phyloP scores from a whole-genome alignment of 306 rosid species.

The Inga leiocalycina region DNA sequence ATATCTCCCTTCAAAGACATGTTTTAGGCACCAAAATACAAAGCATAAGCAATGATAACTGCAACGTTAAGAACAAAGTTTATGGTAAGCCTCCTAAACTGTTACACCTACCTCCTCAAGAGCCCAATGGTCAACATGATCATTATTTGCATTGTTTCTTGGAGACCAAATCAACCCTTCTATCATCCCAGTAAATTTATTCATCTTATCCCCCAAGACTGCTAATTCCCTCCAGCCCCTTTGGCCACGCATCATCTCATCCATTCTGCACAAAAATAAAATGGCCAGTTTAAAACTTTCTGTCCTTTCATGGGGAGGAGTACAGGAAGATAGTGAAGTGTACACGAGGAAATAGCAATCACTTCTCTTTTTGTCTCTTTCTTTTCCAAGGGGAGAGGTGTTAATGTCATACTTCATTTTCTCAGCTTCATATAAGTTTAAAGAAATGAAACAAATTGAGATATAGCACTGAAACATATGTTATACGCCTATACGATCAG shows the following conservation, averaged over 20 bases:
- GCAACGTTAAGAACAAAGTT: neutral
- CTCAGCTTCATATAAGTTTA: neutral
- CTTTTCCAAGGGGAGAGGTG: neutral
- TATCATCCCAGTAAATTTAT: constrained; percentile 83
- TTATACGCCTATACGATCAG: neutral
- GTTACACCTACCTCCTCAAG: constrained; percentile 77
- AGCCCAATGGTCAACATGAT: constrained; percentile 73
- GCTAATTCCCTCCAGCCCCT: constrained; percentile 97
- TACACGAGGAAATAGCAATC: neutral
- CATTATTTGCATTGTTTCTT: constrained; percentile 56
- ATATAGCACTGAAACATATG: neutral
- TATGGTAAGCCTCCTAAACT: neutral
- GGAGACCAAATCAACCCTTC: constrained; percentile 96
- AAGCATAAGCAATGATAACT: neutral
- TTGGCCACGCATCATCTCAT: constrained; percentile 97
- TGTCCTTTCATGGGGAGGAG: neutral
- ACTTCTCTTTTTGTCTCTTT: constrained; percentile 2
- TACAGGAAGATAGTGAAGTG: constrained; percentile 2
- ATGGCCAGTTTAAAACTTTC: constrained; percentile 7
- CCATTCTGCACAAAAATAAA: constrained; percentile 67
- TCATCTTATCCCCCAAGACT: constrained; percentile 78
- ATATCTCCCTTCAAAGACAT: neutral
- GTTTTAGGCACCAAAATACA: neutral
- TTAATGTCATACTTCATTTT: neutral
- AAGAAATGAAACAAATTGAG: neutral